These are phyloP conservation scores for Sindora glabra DNA, from an alignment of 306 rosid genomes.

Conservation along the genomic window DNA sequence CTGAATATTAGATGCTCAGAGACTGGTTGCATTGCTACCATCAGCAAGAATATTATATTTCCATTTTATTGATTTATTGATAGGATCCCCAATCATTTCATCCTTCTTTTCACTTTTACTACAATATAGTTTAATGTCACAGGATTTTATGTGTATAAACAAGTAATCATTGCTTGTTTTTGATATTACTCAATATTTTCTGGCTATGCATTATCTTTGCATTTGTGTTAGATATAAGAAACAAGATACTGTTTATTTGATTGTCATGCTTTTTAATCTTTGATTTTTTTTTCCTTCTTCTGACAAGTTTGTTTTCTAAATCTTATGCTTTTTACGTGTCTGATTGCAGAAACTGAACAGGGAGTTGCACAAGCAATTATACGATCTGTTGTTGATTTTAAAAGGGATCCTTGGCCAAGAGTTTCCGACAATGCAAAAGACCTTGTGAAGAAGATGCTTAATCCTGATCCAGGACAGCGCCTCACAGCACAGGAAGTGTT, in stretches of 20 bases:
- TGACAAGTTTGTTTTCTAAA: conserved; percentile 14
- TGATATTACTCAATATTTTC: too few species aligned
- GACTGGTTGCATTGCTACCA: not conserved
- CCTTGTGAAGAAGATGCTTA: conserved; percentile 91
- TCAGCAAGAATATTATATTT: not conserved
- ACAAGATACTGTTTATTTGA: too few species aligned
- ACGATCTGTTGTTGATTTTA: conserved; percentile 77
- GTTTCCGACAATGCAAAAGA: conserved; percentile 97
- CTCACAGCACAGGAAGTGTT: conserved; percentile 86
- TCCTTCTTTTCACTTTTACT: too few species aligned
- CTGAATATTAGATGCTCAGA: not conserved
- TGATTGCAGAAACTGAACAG: conserved; percentile 88
- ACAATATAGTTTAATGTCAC: too few species aligned
- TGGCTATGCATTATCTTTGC: too few species aligned
- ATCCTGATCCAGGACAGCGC: conserved; percentile 76
- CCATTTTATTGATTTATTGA: not conserved
- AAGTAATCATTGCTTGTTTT: too few species aligned
- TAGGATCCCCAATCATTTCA: not conserved
- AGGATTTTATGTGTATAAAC: too few species aligned
- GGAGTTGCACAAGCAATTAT: conserved; percentile 98
- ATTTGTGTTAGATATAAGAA: too few species aligned
- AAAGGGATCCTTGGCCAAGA: conserved; percentile 94
- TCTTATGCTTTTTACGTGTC: conserved; percentile 1
- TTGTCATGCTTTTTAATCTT: not conserved
- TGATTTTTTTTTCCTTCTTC: not conserved